A percentile compares a stretch with the other conserved stretches of the same genome.
Evolutionary conservation across 2,329 filamentous ascomycete species (phyloP).

Genomic region (Epichloe sp.): DNA sequence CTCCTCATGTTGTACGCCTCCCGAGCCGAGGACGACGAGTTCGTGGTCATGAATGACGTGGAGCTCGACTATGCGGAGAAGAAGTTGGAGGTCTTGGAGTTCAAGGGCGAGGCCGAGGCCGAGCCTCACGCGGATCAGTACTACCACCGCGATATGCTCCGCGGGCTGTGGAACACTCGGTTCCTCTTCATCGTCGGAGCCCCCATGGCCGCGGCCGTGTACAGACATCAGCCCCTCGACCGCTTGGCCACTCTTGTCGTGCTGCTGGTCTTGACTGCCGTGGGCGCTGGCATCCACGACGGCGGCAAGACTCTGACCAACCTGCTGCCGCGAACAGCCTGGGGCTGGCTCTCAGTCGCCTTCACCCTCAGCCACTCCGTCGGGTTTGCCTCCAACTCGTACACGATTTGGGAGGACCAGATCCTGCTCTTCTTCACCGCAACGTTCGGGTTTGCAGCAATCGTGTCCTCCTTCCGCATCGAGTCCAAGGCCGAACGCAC

Average conservation of each 20-base stretch:
- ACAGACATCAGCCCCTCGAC: conserved; percentile 19
- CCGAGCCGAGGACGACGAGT: conserved; percentile 40
- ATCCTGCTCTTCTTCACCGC: conserved; percentile 85
- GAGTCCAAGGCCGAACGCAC: conserved; percentile 53
- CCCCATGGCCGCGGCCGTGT: conserved; percentile 17
- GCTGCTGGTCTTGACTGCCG: conserved; percentile 26
- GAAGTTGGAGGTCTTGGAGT: conserved; percentile 35
- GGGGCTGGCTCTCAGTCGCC: conserved; percentile 75
- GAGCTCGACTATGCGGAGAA: conserved; percentile 48
- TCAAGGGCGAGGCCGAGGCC: conserved; percentile 23
- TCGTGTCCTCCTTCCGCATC: conserved; percentile 63
- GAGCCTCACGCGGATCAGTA: conserved; percentile 27
- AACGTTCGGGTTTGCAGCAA: conserved; percentile 69
- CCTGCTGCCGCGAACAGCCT: conserved; percentile 59
- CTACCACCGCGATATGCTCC: conserved; percentile 20
- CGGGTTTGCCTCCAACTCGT: conserved; percentile 94
- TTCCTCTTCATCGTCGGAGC: conserved; percentile 19
- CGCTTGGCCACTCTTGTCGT: conserved; percentile 27
- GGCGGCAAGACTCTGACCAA: conserved; percentile 32
- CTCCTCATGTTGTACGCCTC: conserved; percentile 62
- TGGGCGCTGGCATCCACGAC: conserved; percentile 28
- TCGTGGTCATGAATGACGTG: conserved; percentile 38
- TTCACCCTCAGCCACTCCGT: conserved; percentile 81
- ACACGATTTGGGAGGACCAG: conserved; percentile 96
- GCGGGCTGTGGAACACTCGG: conserved; percentile 22